Evolutionary conservation across 2,329 filamentous ascomycete species (phyloP).

Genomic region (Botryotinia convoluta): DNA sequence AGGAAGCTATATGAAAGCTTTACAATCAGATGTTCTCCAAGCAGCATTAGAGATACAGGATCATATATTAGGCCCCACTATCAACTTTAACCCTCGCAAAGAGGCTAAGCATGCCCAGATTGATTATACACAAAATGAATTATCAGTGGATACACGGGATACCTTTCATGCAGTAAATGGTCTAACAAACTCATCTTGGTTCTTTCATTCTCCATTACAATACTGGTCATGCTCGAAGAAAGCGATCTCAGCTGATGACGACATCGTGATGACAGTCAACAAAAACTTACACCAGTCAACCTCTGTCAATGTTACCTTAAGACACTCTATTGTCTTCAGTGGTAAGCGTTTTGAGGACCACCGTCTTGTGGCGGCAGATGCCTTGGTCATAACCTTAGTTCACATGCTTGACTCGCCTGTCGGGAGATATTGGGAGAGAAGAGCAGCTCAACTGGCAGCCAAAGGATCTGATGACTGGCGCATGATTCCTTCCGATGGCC

Average conservation of each 20-base stretch:
- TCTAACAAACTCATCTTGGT: constrained; percentile 64
- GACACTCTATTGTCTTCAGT: constrained; percentile 77
- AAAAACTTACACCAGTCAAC: constrained; percentile 59
- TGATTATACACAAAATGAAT: constrained; percentile 28
- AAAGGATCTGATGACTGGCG: constrained; percentile 55
- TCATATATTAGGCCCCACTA: constrained; percentile 60
- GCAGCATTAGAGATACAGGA: constrained; percentile 69
- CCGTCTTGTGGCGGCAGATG: constrained; percentile 68
- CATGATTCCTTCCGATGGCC: constrained; percentile 60
- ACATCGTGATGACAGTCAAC: constrained; percentile 70
- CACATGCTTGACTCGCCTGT: constrained; percentile 64
- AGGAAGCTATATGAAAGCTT: constrained; percentile 70
- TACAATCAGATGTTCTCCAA: constrained; percentile 62
- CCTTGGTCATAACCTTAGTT: constrained; percentile 73
- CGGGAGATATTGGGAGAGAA: constrained; percentile 63
- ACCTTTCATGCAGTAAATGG: constrained; percentile 58
- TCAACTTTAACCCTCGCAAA: constrained; percentile 52
- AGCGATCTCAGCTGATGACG: constrained; percentile 55
- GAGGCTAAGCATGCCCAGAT: constrained; percentile 22
- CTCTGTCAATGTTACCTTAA: constrained; percentile 68
- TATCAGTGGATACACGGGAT: constrained; percentile 46
- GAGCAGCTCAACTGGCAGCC: constrained; percentile 52
- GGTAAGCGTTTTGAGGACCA: constrained; percentile 73
- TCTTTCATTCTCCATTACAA: constrained; percentile 78
- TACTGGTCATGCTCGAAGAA: constrained; percentile 72